phyloP scores from a whole-genome alignment of 192 early-diverging fungal species.

The Backusella morwellensis region DNA sequence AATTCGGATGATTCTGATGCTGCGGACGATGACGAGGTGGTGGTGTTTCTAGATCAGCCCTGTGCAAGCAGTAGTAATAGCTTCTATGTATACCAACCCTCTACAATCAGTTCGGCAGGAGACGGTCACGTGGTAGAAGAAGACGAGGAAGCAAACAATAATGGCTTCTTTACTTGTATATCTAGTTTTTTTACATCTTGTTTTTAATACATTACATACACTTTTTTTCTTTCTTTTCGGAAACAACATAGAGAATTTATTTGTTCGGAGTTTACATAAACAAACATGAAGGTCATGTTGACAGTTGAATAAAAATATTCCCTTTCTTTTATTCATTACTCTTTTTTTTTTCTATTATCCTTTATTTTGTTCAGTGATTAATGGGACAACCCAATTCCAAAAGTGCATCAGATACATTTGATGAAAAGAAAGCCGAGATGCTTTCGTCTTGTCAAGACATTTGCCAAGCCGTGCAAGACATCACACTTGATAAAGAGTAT shows the following conservation, averaged over 20 bases:
- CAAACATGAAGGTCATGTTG: not conserved
- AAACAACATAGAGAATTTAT: not conserved
- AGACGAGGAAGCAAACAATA: not conserved
- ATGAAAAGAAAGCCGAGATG: not conserved
- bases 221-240: not conserved
- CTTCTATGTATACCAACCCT: not conserved
- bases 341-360: not conserved
- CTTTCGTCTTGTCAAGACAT: not conserved
- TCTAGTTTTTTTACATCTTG: not conserved
- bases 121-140: not conserved
- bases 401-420: not conserved
- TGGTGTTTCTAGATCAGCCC: not conserved
- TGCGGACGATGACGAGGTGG: not conserved
- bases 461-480: not conserved
- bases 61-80: not conserved
- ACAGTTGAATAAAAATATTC: not conserved
- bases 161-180: not conserved
- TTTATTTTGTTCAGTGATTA: not conserved
- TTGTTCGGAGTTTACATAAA: conserved; percentile 5
- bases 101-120: not conserved
- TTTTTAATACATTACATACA: not conserved
- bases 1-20: conserved; percentile 2
- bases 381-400: not conserved
- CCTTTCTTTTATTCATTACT: not conserved
- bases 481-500: not conserved